Conservation (phyloP, 768 basidiomycete species). For the Kwoniella sp. region DNA sequence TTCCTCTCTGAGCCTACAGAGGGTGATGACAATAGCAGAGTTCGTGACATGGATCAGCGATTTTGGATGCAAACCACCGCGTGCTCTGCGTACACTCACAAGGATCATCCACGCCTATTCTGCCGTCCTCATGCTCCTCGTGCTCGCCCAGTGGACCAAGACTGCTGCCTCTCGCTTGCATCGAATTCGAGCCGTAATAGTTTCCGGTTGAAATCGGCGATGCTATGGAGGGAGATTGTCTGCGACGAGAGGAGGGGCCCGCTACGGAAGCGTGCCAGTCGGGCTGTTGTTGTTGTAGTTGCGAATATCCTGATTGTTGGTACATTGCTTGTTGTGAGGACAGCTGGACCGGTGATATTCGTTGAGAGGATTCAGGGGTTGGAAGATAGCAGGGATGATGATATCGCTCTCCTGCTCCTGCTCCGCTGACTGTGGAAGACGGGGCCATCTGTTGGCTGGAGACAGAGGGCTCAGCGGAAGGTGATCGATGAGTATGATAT, state of each 20-base stretch:
- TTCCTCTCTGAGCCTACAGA: constrained; percentile 74
- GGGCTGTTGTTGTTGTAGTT: constrained; percentile 14
- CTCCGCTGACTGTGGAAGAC: background rate
- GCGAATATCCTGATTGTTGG: background rate
- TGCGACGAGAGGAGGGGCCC: constrained; percentile 15
- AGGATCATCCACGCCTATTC: constrained; percentile 43
- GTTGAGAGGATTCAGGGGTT: background rate
- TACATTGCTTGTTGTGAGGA: constrained; percentile 10
- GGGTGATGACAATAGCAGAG: background rate
- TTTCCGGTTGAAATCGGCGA: background rate
- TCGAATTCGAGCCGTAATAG: background rate
- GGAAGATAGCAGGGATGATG: background rate
- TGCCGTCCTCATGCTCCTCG: constrained; percentile 30
- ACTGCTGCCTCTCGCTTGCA: background rate
- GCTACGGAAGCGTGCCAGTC: constrained; percentile 23
- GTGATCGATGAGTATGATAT: constrained; percentile 8
- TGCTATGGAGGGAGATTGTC: constrained; percentile 11
- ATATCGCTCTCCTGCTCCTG: background rate
- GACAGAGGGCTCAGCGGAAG: background rate
- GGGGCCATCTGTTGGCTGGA: background rate
- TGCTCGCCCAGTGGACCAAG: constrained; percentile 3
- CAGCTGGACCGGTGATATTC: background rate
- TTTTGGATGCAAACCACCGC: too few species aligned
- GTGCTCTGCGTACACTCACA: constrained; percentile 33
- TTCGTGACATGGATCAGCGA: too few species aligned